A percentile compares a stretch with the other conserved stretches of the same genome.
Evolutionary conservation across 2,329 filamentous ascomycete genomes (phyloP).

Genomic region (Onygenales sp.): DNA sequence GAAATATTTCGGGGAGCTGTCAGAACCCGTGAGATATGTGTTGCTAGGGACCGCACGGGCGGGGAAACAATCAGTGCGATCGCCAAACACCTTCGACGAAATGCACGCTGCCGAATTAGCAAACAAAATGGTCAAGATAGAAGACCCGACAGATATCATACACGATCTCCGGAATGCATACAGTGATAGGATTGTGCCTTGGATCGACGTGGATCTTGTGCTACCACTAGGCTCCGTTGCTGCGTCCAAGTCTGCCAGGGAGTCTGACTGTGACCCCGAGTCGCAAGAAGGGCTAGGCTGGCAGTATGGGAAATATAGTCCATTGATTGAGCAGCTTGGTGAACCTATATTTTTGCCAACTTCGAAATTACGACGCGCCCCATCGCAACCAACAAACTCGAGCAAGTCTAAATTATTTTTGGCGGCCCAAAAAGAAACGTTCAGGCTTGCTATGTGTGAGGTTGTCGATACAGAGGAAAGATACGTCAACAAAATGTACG

Average conservation of each 20-base stretch:
- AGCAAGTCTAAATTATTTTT: conserved; percentile 70
- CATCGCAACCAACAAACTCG: conserved; percentile 73
- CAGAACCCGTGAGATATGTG: conserved; percentile 62
- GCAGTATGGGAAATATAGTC: conserved; percentile 68
- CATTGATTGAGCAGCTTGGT: conserved; percentile 69
- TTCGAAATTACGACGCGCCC: conserved; percentile 70
- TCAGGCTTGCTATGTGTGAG: conserved; percentile 83
- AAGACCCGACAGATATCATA: conserved; percentile 65
- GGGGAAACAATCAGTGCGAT: conserved; percentile 50
- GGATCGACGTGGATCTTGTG: conserved; percentile 80
- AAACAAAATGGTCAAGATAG: conserved; percentile 71
- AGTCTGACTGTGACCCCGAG: conserved; percentile 53
- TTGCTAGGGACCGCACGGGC: conserved; percentile 49
- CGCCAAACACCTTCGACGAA: conserved; percentile 69
- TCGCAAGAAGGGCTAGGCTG: conserved; percentile 45
- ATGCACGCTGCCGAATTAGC: conserved; percentile 89
- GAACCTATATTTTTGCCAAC: conserved; percentile 82
- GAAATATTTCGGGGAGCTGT: conserved; percentile 89
- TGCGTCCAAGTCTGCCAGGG: conserved; percentile 42
- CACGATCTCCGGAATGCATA: conserved; percentile 65
- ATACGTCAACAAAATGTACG: conserved; percentile 80
- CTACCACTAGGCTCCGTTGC: conserved; percentile 65
- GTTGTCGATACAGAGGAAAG: conserved; percentile 87
- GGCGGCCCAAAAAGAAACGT: conserved; percentile 69
- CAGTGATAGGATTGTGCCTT: conserved; percentile 71